A percentile compares a stretch with the other conserved stretches of the same genome.
phyloP scores from a whole-genome alignment of 2,329 filamentous ascomycete genomes.

The Cladosporium colombiae region DNA sequence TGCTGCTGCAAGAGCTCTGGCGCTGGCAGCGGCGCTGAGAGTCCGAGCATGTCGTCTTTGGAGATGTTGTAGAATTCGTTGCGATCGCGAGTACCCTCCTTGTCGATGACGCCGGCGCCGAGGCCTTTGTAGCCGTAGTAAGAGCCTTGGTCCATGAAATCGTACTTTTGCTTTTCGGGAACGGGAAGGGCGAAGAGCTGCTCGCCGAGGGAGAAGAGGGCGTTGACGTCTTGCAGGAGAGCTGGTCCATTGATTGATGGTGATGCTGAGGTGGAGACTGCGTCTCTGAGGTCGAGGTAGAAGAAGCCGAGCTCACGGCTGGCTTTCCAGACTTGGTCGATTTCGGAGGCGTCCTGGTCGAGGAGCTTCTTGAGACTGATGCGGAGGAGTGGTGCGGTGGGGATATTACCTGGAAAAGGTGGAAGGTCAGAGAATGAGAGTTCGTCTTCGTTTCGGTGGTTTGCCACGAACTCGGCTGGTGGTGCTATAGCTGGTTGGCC shows the following conservation, averaged over 20 bases:
- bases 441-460: background rate
- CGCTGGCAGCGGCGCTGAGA: slow-evolving; percentile 43
- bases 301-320: slow-evolving; percentile 57
- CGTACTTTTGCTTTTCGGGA: slow-evolving; percentile 57
- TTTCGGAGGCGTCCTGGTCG: slow-evolving; percentile 35
- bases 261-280: background rate
- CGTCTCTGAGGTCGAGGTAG: slow-evolving; percentile 52
- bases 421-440: slow-evolving; percentile 37
- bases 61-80: slow-evolving; percentile 60
- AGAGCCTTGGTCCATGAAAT: slow-evolving; percentile 51
- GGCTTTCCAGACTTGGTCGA: slow-evolving; percentile 41
- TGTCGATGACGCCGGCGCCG: slow-evolving; percentile 45
- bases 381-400: slow-evolving; percentile 43
- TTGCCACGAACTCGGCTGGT: slow-evolving; percentile 1
- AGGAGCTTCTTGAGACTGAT: slow-evolving; percentile 42
- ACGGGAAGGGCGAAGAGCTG: slow-evolving; percentile 51
- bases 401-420: slow-evolving; percentile 42
- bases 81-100: slow-evolving; percentile 50
- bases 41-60: slow-evolving; percentile 55
- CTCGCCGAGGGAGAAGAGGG: slow-evolving; percentile 50
- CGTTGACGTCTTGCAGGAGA: slow-evolving; percentile 47
- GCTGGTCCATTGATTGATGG: slow-evolving; percentile 37
- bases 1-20: slow-evolving; percentile 44
- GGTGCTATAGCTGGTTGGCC: slow-evolving; percentile 11
- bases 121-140: slow-evolving; percentile 53